Evolutionary conservation across 1,139 yeast genomes (phyloP), one percentile per base, ranked within the genome.

Genomic region (Trichomonascaceae sp.): DNA sequence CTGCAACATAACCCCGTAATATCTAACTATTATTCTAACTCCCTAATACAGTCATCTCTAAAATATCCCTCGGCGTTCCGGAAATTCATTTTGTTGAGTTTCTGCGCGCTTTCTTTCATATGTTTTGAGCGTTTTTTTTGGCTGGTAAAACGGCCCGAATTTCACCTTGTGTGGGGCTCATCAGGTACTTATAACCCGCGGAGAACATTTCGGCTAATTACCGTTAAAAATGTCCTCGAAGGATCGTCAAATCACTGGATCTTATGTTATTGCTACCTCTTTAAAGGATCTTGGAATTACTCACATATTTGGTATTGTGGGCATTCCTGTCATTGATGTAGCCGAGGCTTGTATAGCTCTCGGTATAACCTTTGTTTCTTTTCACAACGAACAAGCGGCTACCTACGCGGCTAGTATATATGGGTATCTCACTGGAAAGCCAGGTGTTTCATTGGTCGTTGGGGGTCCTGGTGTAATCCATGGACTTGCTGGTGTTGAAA

Each of bases 381-480:
- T 83, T 62, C 71, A 88, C 57, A 83, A 83, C 66, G 88, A 83
- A 62, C 87, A 83, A 62, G 75, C 85, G 12, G 88, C 88, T 0
- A 79, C 86, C 0, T 83, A 83, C 61, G 88, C 88, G 2, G 88
- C 88, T 1, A 79, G 85, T 1, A 76, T 79, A 0, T 83, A 83
- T 63, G 87, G 87, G 0, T 83, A 80, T 60, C 66, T 83, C 47
- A 82, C 84, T 2, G 80, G 81, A 0, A 69, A 67, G 55, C 88
- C 88, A 0, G 87, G 85, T 19, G 85, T 83, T 0, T 66, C 82
- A 17, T 70, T 83, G 1, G 85, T 82, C 0, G 88, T 84, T 1
- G 88, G 88, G 19, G 88, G 88, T 0, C 87, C 88, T 0, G 88
- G 88, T 4, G 72, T 83, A 1, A 72, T 83, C 9, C 87, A 83